Percentiles rank a stretch among this genome's conserved stretches.
Evolutionary conservation across 306 rosid species (phyloP).

Genomic region (Rubus parviflorus): DNA sequence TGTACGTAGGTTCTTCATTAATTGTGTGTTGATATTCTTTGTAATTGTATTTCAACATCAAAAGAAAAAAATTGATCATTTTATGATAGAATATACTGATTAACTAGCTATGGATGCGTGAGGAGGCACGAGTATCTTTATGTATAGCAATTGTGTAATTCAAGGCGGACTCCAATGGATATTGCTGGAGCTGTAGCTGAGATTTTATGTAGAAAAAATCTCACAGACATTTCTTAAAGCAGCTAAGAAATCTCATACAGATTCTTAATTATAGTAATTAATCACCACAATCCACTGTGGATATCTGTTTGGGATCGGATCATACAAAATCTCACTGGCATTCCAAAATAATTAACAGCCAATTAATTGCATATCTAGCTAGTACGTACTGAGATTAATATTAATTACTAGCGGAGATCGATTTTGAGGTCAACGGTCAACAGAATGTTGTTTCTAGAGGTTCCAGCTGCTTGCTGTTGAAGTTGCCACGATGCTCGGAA

Average conservation of each 20-base stretch:
- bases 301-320: not conserved
- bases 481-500: not conserved
- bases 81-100: no score
- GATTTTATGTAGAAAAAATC: constrained; percentile 42
- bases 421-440: constrained; percentile 6
- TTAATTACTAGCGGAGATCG: not conserved
- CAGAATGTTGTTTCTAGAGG: not conserved
- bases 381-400: not conserved
- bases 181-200: constrained; percentile 25
- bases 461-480: not conserved
- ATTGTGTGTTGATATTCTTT: no score
- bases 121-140: constrained; percentile 32
- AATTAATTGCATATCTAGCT: not conserved
- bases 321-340: constrained; percentile 9
- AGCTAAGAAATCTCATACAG: not conserved
- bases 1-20: no score
- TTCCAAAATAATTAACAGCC: not conserved
- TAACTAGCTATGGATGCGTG: not conserved
- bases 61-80: no score
- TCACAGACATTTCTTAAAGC: constrained; percentile 31
- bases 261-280: not conserved
- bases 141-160: constrained; percentile 42
- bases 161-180: constrained; percentile 43
- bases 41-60: no score
- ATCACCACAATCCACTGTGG: not conserved